These are phyloP conservation scores for Magnusiomyces fungicola DNA, from an alignment of 1,139 yeast species.

Conservation along the genomic window DNA sequence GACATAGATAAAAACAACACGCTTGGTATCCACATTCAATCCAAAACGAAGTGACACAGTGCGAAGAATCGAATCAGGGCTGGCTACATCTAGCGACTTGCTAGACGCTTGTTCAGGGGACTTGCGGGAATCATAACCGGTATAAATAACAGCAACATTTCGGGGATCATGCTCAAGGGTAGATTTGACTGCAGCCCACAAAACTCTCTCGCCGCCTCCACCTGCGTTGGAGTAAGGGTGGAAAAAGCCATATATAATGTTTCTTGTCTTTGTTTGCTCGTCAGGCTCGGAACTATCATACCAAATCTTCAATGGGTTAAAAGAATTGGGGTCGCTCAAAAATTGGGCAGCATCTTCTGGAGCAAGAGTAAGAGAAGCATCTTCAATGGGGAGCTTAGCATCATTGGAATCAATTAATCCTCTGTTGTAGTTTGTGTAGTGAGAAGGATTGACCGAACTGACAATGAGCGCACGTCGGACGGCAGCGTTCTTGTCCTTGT, in stretches of 20 bases:
- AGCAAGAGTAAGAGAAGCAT: neutral
- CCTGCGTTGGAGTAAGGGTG: conserved; percentile 96
- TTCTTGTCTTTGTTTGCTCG: conserved; percentile 29
- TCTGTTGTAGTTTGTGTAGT: conserved; percentile 30
- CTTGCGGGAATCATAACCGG: conserved; percentile 43
- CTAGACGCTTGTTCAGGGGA: conserved; percentile 4
- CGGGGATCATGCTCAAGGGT: conserved; percentile 48
- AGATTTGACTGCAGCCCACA: conserved; percentile 86
- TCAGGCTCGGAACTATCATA: neutral
- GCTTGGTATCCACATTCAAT: conserved; percentile 42
- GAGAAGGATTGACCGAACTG: conserved; percentile 44
- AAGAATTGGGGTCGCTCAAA: neutral
- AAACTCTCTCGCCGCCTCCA: conserved; percentile 96
- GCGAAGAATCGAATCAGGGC: conserved; percentile 45
- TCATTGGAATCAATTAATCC: neutral
- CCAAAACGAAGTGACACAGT: conserved; percentile 62
- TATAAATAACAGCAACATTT: conserved; percentile 67
- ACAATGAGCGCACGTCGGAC: conserved; percentile 49
- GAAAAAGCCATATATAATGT: conserved; percentile 67
- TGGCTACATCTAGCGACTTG: conserved; percentile 30
- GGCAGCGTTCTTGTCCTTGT: conserved; percentile 31
- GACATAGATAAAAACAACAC: conserved; percentile 69
- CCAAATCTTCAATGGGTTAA: neutral
- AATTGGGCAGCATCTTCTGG: neutral
- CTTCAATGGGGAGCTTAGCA: neutral